Conservation (phyloP, 345 rosid species). For the Hibiscus tridactylites region DNA sequence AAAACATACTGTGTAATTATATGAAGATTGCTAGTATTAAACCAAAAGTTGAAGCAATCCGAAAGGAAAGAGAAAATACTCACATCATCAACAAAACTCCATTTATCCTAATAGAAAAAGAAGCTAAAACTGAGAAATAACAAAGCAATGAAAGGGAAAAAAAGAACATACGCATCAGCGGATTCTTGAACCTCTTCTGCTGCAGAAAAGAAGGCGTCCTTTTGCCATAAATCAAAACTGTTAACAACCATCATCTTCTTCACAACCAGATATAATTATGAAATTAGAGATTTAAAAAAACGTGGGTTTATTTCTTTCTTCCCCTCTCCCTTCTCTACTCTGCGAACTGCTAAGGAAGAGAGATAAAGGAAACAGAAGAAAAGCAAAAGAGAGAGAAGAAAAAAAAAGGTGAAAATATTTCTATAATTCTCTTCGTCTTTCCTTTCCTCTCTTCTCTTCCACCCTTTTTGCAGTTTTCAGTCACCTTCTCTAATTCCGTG, state of each 20-base stretch:
- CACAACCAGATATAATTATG: not conserved
- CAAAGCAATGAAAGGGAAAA: not conserved
- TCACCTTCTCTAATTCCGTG: not conserved
- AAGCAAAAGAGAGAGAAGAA: constrained; percentile 12
- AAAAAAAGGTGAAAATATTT: constrained; percentile 15
- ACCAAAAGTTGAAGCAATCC: no score
- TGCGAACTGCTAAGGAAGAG: not conserved
- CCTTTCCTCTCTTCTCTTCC: not conserved
- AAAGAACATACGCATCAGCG: constrained; percentile 56
- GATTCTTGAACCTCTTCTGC: constrained; percentile 95
- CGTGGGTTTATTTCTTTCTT: not conserved
- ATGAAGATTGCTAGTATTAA: no score
- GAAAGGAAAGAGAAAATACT: not conserved
- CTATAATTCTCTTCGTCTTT: constrained; percentile 2
- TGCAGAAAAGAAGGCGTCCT: constrained; percentile 76
- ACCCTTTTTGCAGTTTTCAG: not conserved
- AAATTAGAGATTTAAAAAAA: not conserved
- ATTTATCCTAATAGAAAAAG: not conserved
- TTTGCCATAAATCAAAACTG: constrained; percentile 81
- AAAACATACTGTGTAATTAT: no score
- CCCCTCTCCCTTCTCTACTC: constrained; percentile 10
- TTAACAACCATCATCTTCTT: constrained; percentile 75
- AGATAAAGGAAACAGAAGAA: constrained; percentile 11
- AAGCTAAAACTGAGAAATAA: not conserved
- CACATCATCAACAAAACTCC: not conserved